Evolutionary conservation across 2,329 filamentous ascomycete species (phyloP).

Genomic region (Orbilia javanica): DNA sequence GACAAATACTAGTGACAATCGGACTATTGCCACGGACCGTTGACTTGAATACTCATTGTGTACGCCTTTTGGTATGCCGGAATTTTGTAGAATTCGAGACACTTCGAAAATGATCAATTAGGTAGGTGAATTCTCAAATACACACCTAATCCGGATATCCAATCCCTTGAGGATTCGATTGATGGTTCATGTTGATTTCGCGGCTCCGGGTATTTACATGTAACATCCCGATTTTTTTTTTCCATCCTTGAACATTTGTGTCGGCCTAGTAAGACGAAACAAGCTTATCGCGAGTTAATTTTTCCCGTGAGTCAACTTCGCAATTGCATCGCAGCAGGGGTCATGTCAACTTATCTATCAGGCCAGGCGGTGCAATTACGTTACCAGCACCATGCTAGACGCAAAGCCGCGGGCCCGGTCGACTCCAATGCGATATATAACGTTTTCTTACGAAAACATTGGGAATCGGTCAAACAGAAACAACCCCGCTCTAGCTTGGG

Average conservation of each 20-base stretch:
- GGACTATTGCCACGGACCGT: too few relatives aligned
- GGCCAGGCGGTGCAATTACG: conserved; percentile 14
- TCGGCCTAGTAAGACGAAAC: conserved; percentile 4
- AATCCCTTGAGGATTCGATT: neutral
- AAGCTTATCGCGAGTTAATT: neutral
- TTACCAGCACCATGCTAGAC: neutral
- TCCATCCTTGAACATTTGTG: too few relatives aligned
- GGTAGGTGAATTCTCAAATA: neutral
- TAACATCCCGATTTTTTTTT: too few relatives aligned
- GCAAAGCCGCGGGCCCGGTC: neutral
- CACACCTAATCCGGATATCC: neutral
- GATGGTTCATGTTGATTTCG: neutral
- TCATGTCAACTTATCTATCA: conserved; percentile 3
- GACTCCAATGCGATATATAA: neutral
- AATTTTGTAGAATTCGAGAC: neutral
- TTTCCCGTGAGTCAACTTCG: neutral
- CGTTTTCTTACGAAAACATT: neutral
- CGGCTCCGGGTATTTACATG: neutral
- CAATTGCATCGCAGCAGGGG: neutral
- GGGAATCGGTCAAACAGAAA: neutral
- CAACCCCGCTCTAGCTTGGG: conserved; percentile 2
- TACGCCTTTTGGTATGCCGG: neutral
- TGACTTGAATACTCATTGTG: neutral
- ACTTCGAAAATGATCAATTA: neutral
- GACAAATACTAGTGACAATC: too few relatives aligned